phyloP scores from a whole-genome alignment of 1,284 basidiomycete genomes.

The Fomitiporia mediterranea region DNA sequence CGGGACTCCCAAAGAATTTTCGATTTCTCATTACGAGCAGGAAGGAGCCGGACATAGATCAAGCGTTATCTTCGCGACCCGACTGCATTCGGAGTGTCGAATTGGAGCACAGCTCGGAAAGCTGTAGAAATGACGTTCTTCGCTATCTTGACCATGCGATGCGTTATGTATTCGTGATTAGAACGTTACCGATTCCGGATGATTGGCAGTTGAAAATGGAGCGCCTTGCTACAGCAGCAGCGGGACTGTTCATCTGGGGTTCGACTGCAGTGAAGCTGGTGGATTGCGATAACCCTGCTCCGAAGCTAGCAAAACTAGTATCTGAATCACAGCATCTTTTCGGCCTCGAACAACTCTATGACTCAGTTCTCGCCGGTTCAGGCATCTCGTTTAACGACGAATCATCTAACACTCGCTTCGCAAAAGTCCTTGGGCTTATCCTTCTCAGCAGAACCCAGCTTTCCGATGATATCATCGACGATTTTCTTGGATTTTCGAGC shows the following conservation, averaged over 20 bases:
- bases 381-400: too few relatives aligned
- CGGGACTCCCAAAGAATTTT: slow-evolving; percentile 1
- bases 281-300: not conserved
- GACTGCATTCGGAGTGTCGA: not conserved
- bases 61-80: not conserved
- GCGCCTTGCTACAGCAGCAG: too few relatives aligned
- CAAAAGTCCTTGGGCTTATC: too few relatives aligned
- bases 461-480: not conserved
- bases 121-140: not conserved
- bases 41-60: not conserved
- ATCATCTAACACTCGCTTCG: not conserved
- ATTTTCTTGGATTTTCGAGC: not conserved
- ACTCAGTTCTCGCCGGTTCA: too few relatives aligned
- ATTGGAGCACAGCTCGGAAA: not conserved
- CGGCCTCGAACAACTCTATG: too few relatives aligned
- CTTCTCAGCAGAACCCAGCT: not conserved
- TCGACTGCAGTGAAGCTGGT: slow-evolving; percentile 26
- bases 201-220: too few relatives aligned
- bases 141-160: not conserved
- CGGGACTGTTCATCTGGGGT: too few relatives aligned
- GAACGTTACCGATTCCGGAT: not conserved
- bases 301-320: not conserved
- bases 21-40: slow-evolving; percentile 1
- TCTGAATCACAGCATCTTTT: not conserved
- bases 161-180: not conserved